Evolutionary conservation across 2,329 filamentous ascomycete genomes (phyloP), one percentile per base, ranked within the genome.

Genomic region (Phyllosticta paracitricarpa): DNA sequence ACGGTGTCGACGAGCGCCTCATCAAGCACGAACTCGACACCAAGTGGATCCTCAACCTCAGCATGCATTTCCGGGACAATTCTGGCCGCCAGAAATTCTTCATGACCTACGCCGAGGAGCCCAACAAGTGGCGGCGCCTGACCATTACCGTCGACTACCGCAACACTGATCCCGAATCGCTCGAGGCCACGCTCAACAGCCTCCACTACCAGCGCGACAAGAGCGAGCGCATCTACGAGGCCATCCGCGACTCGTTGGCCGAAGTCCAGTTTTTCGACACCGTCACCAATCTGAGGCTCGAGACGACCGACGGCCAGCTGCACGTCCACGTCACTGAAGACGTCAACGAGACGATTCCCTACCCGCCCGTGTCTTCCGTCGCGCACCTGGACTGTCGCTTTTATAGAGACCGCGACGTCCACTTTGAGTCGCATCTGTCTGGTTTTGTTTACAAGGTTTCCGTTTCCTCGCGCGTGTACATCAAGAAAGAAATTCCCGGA

Each of bases 291-390:
- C 82, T 99, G 65, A 96, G 96, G 73, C 81, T 99, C 19, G 86
- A 97, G 73, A 99, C 94, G 0, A 87, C 84, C 4, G 88, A 95
- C 61, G 90, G 90, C 14, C 86, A 91, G 63, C 80, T 99, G 25
- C 92, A 97, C 74, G 91, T 99, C 6, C 94, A 97, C 72, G 94
- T 99, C 58, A 92, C 94, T n/a, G 93, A 99, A 74, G 94, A 99
- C 72, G 84, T 91, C 56, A 94, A 95, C 78, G 94, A 99, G 77
- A 94, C 94, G 62, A 95, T 99, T 62, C 82, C 85, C 9, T 97
- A 93, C 69, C 94, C 94, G 3, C 82, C 85, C 0, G 77, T 87
- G 25, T 83, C 83, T 51, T 85, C 88, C 64, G 83, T 97, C 62
- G 81, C 85, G 17, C 91, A 97, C 72, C 78, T 97, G 58, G 64